These are phyloP conservation scores for Suillus brevipes DNA, from an alignment of 768 basidiomycete species.

Conservation along the genomic window DNA sequence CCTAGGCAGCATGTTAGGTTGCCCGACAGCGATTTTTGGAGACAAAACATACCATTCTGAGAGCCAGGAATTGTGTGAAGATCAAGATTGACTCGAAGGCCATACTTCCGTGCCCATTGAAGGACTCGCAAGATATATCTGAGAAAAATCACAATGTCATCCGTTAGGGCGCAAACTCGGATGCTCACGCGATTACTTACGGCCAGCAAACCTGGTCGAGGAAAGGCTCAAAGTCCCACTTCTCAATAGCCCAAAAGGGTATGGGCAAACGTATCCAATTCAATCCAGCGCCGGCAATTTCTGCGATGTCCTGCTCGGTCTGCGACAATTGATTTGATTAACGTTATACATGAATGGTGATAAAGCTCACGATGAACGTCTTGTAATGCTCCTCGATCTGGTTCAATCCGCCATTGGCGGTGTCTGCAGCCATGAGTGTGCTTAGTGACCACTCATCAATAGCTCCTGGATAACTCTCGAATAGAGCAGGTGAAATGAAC, in stretches of 20 bases:
- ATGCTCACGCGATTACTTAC: constrained; percentile 35
- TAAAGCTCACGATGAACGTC: constrained; percentile 71
- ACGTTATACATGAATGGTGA: background rate
- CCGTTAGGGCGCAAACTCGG: constrained; percentile 5
- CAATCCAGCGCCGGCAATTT: constrained; percentile 84
- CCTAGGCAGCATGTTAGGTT: constrained; percentile 31
- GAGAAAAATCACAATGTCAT: background rate
- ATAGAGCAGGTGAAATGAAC: constrained; percentile 68
- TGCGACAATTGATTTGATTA: constrained; percentile 29
- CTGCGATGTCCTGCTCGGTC: constrained; percentile 88
- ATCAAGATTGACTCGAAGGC: constrained; percentile 80
- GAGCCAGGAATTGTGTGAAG: constrained; percentile 78
- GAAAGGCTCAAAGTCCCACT: constrained; percentile 74
- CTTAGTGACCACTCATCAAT: constrained; percentile 72
- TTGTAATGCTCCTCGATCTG: constrained; percentile 77
- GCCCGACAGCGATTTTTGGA: background rate
- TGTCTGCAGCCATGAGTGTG: constrained; percentile 63
- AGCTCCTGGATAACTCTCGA: constrained; percentile 55
- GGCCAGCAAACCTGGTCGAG: constrained; percentile 74
- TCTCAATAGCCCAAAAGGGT: constrained; percentile 85
- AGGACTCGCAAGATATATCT: constrained; percentile 76
- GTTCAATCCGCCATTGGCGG: constrained; percentile 55
- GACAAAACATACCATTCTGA: constrained; percentile 56
- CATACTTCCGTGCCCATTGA: constrained; percentile 87
- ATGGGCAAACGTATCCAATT: constrained; percentile 84